Conservation (phyloP, 225 moss, liverwort and hornwort genomes). For the Straminergon stramineum region DNA sequence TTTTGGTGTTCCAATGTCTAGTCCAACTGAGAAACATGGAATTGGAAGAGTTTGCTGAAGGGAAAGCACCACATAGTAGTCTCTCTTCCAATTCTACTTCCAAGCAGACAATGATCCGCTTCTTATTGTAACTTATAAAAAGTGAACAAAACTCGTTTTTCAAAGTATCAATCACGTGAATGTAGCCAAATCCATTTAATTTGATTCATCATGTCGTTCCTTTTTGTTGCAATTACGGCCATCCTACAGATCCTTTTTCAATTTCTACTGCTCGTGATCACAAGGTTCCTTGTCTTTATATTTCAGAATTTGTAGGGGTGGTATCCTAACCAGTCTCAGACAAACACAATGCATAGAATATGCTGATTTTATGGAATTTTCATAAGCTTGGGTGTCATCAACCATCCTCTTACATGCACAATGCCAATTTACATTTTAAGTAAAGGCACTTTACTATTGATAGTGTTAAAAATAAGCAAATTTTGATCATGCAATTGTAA, state of each 20-base stretch:
- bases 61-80: neutral
- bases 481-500: neutral
- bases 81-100: neutral
- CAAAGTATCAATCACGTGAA: neutral
- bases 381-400: neutral
- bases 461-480: too few relatives aligned
- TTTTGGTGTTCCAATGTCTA: neutral
- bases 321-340: too few relatives aligned
- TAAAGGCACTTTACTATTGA: too few relatives aligned
- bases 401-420: neutral
- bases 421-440: neutral
- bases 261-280: neutral
- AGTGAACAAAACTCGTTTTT: neutral
- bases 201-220: too few relatives aligned
- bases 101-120: neutral
- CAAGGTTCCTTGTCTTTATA: neutral
- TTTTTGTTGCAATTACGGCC: neutral
- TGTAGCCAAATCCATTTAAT: fast-evolving
- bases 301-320: neutral
- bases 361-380: neutral
- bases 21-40: neutral
- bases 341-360: neutral
- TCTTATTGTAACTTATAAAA: neutral
- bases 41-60: neutral
- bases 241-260: neutral